phyloP scores from a whole-genome alignment of 2,329 filamentous ascomycete species.

The Penicillium sp. region DNA sequence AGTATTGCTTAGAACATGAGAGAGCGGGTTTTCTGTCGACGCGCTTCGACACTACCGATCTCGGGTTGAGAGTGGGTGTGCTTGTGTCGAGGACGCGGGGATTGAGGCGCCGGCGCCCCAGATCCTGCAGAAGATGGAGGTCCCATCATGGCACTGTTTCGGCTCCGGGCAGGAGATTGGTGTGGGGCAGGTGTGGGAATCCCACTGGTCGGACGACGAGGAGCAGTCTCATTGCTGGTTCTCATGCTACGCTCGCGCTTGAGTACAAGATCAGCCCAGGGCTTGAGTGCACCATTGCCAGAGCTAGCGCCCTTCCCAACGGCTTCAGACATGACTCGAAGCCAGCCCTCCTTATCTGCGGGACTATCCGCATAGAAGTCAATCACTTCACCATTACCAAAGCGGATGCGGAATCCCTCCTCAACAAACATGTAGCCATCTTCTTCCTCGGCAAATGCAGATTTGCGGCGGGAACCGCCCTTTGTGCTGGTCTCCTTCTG shows the following conservation, averaged over 20 bases:
- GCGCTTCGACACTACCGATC: conserved; percentile 33
- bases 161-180: conserved; percentile 24
- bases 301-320: conserved; percentile 55
- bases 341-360: conserved; percentile 89
- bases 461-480: conserved; percentile 78
- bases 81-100: conserved; percentile 37
- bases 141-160: conserved; percentile 19
- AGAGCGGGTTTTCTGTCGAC: conserved; percentile 43
- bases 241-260: conserved; percentile 44
- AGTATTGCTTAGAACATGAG: conserved; percentile 36
- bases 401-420: conserved; percentile 97
- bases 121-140: conserved; percentile 24
- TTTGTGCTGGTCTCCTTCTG: conserved; percentile 78
- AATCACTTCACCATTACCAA: conserved; percentile 96
- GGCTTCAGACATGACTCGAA: conserved; percentile 76
- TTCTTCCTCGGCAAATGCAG: conserved; percentile 95
- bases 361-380: conserved; percentile 95
- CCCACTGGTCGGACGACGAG: conserved; percentile 22
- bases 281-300: conserved; percentile 47
- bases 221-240: conserved; percentile 28
- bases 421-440: conserved; percentile 99
- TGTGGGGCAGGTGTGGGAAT: conserved; percentile 18
- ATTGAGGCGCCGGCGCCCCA: conserved; percentile 30
- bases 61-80: conserved; percentile 43
- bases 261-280: conserved; percentile 63